Base-by-base conservation (phyloP, 345 rosid species). In the Syzygium aromaticum region DNA sequence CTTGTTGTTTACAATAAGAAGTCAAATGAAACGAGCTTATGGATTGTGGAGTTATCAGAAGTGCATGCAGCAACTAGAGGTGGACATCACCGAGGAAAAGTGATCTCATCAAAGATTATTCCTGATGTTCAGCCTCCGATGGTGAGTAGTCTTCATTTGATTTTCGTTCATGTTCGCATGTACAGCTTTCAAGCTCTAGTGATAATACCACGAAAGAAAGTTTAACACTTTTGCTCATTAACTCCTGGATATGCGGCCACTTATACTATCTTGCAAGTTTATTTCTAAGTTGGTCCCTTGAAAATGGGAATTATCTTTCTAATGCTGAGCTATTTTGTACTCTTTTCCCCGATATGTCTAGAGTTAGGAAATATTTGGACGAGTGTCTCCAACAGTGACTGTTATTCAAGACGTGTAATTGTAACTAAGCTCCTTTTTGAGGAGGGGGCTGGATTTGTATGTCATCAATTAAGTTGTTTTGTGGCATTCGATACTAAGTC, bases 81-180 rank as follows among this genome's bases (percentile, higher is more conserved):
- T 89, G 99, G 99, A 54, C 98, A 95, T 90, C 99, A 96, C 88
- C 94, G 98, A 91, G 99, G 99, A 84, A 95, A 92, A 94, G 99
- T 95, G 40, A 90, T 95, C 84, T 95, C 98, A 51, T 93, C 99
- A 12, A 85, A 90, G 84, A 94, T 95, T 61, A 87, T 96, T 88
- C 95, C 96, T 30, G 97, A 95, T 91, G 98, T 95, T 90, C 98
- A 96, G 93, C 99, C 99, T 54, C 96, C 99, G 7, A 95, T 96
- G 98, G 99, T 96, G 87, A 84, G 93, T 85, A 43, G 27, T 23
- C 64, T 84, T 22, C 51, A 1, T 46, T 85, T 85, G 77, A 85
- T 40, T 49, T 51, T 84, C 21, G 53, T 84, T 27, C 51, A 54
- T 85, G 33, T 38, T 73, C 11, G 11, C 82, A 38, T 38, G 27